phyloP scores from a whole-genome alignment of 2,329 filamentous ascomycete species.

The Alternaria rosae region DNA sequence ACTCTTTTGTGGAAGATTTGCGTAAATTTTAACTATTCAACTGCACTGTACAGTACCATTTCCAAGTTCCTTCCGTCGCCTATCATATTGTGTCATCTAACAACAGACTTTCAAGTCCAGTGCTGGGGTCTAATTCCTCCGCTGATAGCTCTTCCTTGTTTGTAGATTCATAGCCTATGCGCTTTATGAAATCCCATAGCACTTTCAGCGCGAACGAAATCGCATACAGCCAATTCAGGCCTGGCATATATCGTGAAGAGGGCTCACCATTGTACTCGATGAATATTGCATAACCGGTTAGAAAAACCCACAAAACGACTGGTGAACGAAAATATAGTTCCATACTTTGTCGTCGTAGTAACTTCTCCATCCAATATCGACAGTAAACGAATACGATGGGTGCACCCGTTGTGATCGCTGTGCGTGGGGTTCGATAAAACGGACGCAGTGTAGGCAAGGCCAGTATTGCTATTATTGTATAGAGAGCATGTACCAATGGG shows the following conservation, averaged over 20 bases:
- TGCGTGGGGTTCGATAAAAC: fast-evolving
- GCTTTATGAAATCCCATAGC: neutral
- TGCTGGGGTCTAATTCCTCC: neutral
- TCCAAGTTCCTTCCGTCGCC: neutral
- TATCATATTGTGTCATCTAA: neutral
- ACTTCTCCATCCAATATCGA: no score
- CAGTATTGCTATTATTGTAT: neutral
- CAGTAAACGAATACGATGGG: fast-evolving
- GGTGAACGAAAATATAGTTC: neutral
- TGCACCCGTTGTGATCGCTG: fast-evolving
- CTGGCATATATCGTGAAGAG: no score
- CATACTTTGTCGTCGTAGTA: neutral
- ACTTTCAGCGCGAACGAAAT: neutral
- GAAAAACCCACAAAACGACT: neutral
- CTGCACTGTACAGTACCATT: neutral
- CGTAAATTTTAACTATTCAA: neutral
- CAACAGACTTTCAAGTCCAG: neutral
- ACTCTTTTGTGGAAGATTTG: neutral
- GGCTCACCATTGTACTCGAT: neutral
- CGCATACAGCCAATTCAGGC: neutral
- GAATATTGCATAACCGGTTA: neutral
- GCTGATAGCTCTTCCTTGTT: neutral
- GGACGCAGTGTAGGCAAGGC: fast-evolving
- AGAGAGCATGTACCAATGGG: neutral
- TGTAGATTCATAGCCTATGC: neutral